phyloP scores from a whole-genome alignment of 2,329 filamentous ascomycete species.

The Monilinia laxa region DNA sequence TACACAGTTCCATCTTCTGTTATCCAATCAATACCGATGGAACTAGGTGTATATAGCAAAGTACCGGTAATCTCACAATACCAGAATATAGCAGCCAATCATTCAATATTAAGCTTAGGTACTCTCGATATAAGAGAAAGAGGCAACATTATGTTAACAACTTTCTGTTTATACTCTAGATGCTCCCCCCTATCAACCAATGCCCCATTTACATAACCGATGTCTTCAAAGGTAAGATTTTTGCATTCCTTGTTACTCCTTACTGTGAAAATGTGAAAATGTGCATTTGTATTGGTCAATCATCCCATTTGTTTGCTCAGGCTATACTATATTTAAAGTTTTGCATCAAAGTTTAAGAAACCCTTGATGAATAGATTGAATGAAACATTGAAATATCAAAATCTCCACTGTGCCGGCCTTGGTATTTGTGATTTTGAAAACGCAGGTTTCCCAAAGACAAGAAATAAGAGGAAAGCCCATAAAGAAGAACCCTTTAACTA shows the following conservation, averaged over 20 bases:
- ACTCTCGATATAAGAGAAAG: background rate
- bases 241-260: background rate
- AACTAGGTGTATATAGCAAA: background rate
- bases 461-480: background rate
- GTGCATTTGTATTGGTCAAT: too few species aligned
- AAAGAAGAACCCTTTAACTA: background rate
- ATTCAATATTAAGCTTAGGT: background rate
- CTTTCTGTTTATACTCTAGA: background rate
- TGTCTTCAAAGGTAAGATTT: background rate
- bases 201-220: background rate
- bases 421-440: background rate
- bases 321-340: too few species aligned
- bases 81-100: background rate
- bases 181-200: background rate
- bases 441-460: background rate
- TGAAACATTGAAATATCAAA: background rate
- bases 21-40: background rate
- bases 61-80: background rate
- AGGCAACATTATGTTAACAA: background rate
- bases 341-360: background rate
- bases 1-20: background rate
- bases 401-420: background rate
- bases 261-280: too few species aligned
- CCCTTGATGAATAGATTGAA: background rate
- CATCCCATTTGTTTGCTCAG: too few species aligned